Conservation (phyloP, 2,329 filamentous ascomycete species). For the Colletotrichum agaves region DNA sequence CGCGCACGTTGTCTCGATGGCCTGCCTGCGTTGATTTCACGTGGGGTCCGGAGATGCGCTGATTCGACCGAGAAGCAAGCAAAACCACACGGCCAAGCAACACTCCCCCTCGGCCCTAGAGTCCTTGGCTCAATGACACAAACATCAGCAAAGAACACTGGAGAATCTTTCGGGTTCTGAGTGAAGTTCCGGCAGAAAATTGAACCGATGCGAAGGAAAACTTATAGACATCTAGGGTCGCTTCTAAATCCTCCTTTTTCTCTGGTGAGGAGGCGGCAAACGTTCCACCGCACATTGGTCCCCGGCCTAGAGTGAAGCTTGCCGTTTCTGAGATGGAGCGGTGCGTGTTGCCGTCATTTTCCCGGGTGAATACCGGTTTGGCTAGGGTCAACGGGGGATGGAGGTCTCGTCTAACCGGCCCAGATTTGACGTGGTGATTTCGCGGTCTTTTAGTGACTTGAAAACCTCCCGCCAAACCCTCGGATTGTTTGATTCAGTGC, state of each 20-base stretch:
- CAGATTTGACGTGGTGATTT: neutral
- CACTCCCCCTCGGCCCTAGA: neutral
- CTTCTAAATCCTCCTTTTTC: neutral
- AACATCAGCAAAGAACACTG: neutral
- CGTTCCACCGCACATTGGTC: neutral
- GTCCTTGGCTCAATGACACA: neutral
- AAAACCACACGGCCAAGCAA: neutral
- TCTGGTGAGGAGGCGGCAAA: neutral
- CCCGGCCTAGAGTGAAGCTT: neutral
- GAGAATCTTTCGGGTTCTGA: neutral
- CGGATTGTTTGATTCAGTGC: neutral
- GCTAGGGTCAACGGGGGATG: neutral
- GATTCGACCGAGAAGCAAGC: neutral
- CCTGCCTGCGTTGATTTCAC: slow-evolving; percentile 1
- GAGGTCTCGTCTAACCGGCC: neutral
- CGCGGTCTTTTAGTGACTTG: neutral
- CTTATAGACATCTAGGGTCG: neutral
- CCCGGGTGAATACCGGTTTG: neutral
- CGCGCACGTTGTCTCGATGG: neutral
- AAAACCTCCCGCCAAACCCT: neutral
- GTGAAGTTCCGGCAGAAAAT: neutral
- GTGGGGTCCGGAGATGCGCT: neutral
- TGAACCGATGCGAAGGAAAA: neutral
- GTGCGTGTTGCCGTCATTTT: slow-evolving; percentile 1
- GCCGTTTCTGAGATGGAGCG: neutral